Percentiles rank a stretch among this genome's conserved stretches.
Evolutionary conservation across 2,329 filamentous ascomycete species (phyloP).

Genomic region (Hypocreales sp.): DNA sequence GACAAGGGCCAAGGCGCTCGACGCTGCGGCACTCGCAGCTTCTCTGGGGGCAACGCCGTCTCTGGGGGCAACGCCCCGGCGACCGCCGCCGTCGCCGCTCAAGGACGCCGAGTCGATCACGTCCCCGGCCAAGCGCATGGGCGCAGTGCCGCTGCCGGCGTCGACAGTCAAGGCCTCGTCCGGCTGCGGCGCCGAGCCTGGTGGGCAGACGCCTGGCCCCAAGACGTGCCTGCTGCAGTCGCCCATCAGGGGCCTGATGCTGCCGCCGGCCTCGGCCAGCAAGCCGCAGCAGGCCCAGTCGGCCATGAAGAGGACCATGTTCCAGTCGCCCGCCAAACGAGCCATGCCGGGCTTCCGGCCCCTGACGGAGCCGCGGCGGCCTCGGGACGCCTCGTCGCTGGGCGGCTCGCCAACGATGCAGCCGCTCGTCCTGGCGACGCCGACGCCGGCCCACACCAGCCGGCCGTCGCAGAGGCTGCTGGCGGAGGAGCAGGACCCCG

Average conservation of each 20-base stretch:
- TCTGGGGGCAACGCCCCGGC: slow-evolving; percentile 39
- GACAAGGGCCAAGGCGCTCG: too few species aligned
- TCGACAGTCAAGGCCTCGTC: slow-evolving; percentile 16
- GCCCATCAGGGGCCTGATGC: slow-evolving; percentile 22
- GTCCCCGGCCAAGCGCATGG: slow-evolving; percentile 35
- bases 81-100: slow-evolving; percentile 32
- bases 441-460: slow-evolving; percentile 8
- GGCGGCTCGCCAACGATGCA: slow-evolving; percentile 19
- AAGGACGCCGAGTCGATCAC: slow-evolving; percentile 41
- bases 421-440: slow-evolving; percentile 17
- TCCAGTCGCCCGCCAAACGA: slow-evolving; percentile 38
- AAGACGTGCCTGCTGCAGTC: slow-evolving; percentile 28
- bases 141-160: slow-evolving; percentile 13
- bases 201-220: slow-evolving; percentile 14
- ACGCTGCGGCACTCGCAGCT: too few species aligned
- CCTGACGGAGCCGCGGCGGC: slow-evolving; percentile 11
- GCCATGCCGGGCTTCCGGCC: slow-evolving; percentile 19
- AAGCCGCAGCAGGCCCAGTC: slow-evolving; percentile 17
- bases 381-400: slow-evolving; percentile 6
- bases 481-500: slow-evolving; percentile 14
- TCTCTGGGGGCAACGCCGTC: too few species aligned
- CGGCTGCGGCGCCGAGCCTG: slow-evolving; percentile 3
- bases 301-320: slow-evolving; percentile 28
- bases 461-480: slow-evolving; percentile 22
- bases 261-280: slow-evolving; percentile 8